Percentiles rank a stretch among this genome's conserved stretches.
These are phyloP conservation scores for Geranium brycei DNA, from an alignment of 345 rosid genomes.

Conservation along the genomic window DNA sequence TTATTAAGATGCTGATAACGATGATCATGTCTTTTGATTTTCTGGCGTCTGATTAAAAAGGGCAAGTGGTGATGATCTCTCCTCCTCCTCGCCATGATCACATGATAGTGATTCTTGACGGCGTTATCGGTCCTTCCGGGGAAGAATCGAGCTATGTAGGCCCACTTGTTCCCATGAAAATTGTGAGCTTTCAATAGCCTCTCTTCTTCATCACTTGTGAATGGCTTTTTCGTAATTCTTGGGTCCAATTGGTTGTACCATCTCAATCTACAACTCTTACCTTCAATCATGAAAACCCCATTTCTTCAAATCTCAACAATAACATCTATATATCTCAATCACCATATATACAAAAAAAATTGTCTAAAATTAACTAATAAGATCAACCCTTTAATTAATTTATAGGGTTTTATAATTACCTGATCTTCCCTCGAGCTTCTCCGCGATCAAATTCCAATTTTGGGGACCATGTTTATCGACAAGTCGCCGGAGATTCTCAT, in stretches of 20 bases:
- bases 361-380: no score
- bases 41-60: no score
- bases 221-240: constrained; percentile 39
- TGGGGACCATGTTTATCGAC: constrained; percentile 53
- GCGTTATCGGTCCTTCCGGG: constrained; percentile 57
- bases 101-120: constrained; percentile 55
- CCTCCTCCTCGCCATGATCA: constrained; percentile 41
- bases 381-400: no score
- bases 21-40: no score
- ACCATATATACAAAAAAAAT: no score
- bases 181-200: constrained; percentile 36
- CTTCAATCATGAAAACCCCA: constrained; percentile 10
- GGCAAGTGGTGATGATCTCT: constrained; percentile 16
- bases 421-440: constrained; percentile 63
- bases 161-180: constrained; percentile 53
- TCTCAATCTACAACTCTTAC: constrained; percentile 53
- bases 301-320: background rate
- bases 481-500: constrained; percentile 51
- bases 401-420: constrained; percentile 19
- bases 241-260: constrained; percentile 60
- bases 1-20: no score
- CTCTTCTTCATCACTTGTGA: constrained; percentile 46
- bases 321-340: background rate
- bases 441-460: constrained; percentile 74
- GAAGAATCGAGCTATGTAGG: constrained; percentile 36